Evolutionary conservation across 2,329 filamentous ascomycete species (phyloP).

Genomic region (Nannizzia gypsea): DNA sequence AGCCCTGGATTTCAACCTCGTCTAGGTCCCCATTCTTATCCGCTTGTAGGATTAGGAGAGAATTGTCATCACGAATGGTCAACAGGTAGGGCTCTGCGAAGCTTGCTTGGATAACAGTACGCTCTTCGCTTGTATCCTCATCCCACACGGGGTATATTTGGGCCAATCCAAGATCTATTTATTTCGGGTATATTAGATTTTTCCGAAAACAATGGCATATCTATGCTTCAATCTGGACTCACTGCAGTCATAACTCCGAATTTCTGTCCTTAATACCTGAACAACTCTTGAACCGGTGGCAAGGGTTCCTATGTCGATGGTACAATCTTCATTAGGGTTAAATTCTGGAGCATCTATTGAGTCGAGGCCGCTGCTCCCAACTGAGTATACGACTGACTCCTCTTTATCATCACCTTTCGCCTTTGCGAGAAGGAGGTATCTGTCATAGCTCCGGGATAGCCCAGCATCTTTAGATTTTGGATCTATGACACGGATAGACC

Average conservation of each 20-base stretch:
- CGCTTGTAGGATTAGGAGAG: constrained; percentile 65
- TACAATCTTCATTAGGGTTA: constrained; percentile 76
- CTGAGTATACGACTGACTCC: constrained; percentile 63
- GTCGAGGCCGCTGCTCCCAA: constrained; percentile 63
- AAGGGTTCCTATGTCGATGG: constrained; percentile 73
- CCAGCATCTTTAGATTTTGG: constrained; percentile 41
- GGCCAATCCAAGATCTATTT: constrained; percentile 64
- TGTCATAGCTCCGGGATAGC: constrained; percentile 51
- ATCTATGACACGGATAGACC: constrained; percentile 55
- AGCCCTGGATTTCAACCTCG: constrained; percentile 57
- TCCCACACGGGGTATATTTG: constrained; percentile 91
- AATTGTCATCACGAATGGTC: constrained; percentile 71
- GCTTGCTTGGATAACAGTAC: constrained; percentile 65
- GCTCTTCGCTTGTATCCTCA: constrained; percentile 72
- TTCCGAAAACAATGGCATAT: neutral
- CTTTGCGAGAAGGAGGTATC: constrained; percentile 74
- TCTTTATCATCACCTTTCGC: constrained; percentile 53
- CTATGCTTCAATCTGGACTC: constrained; percentile 29
- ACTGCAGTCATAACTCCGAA: constrained; percentile 85
- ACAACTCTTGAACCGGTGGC: constrained; percentile 71
- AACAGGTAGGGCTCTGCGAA: constrained; percentile 80
- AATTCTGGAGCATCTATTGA: constrained; percentile 76
- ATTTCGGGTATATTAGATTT: constrained; percentile 2
- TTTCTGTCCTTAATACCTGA: constrained; percentile 74
- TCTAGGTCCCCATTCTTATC: constrained; percentile 76